Conservation (phyloP, 2,329 filamentous ascomycete genomes). For the Stemphylium vesicarium region DNA sequence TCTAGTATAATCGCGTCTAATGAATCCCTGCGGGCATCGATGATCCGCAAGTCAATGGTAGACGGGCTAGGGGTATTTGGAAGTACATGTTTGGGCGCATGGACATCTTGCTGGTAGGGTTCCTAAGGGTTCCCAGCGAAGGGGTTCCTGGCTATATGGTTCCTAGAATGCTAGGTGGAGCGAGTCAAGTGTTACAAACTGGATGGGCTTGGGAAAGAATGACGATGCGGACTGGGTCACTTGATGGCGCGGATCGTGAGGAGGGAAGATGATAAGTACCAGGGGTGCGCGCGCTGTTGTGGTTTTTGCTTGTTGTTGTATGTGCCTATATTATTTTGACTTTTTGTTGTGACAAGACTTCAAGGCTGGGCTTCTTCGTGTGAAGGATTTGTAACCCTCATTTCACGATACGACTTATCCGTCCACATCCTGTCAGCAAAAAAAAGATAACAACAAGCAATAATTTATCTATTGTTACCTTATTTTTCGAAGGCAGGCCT, state of each 20-base stretch:
- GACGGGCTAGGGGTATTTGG: conserved; percentile 10
- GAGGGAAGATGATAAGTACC: conserved; percentile 10
- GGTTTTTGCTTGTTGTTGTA: neutral
- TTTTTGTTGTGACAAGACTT: neutral
- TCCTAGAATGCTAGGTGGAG: conserved; percentile 18
- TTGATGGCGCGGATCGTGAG: conserved; percentile 5
- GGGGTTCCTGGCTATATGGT: conserved; percentile 13
- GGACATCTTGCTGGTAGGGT: conserved; percentile 9
- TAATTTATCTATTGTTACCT: neutral
- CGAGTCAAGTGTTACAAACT: conserved; percentile 15
- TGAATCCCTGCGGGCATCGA: conserved; percentile 15
- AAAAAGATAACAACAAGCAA: neutral
- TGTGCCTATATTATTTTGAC: neutral
- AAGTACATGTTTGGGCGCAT: conserved; percentile 11
- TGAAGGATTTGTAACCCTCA: conserved; percentile 1
- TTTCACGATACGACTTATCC: neutral
- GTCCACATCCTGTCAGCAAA: neutral
- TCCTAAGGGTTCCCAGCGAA: conserved; percentile 11
- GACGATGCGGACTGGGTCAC: conserved; percentile 10
- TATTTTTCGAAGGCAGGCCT: too few relatives aligned
- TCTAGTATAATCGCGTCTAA: conserved; percentile 1
- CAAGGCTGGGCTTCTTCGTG: conserved; percentile 2
- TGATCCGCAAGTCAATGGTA: conserved; percentile 13
- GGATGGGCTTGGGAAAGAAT: conserved; percentile 8
- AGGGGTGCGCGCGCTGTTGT: conserved; percentile 8